A percentile compares a stretch with the other conserved stretches of the same genome.
These are phyloP conservation scores for Syzygium aromaticum DNA, from an alignment of 345 rosid species.

Conservation along the genomic window DNA sequence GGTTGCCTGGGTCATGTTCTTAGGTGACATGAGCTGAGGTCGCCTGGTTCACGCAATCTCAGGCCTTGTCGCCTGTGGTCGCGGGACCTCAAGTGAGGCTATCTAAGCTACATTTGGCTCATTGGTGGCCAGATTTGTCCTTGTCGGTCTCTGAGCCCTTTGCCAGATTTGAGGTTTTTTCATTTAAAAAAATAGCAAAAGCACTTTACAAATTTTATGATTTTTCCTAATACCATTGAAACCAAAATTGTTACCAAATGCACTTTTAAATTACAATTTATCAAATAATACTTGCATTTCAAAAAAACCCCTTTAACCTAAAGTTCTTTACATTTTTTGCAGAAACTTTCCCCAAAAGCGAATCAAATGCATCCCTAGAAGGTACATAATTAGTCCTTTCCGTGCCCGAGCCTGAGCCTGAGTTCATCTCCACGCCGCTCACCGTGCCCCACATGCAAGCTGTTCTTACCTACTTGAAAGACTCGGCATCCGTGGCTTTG, in stretches of 20 bases:
- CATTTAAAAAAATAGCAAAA: too few relatives aligned
- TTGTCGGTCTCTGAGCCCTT: background rate
- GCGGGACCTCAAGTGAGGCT: background rate
- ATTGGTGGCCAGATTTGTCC: background rate
- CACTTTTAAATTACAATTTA: background rate
- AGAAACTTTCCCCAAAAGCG: background rate
- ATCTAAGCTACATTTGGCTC: background rate
- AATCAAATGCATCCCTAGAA: too few relatives aligned
- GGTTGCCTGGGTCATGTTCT: fast-evolving
- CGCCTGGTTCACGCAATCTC: background rate
- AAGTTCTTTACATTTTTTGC: background rate
- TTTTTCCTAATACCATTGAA: background rate
- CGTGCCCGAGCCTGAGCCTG: background rate
- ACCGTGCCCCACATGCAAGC: background rate
- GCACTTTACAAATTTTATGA: background rate
- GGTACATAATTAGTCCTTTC: background rate
- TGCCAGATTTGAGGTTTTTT: background rate
- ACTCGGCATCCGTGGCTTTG: background rate
- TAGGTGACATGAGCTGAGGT: background rate
- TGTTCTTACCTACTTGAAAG: background rate
- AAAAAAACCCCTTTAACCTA: background rate
- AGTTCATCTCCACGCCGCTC: background rate
- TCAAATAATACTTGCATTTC: background rate
- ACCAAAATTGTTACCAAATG: background rate
- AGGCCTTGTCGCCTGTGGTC: background rate